Evolutionary conservation across 2,329 filamentous ascomycete species (phyloP).

Genomic region (Didymella lethalis): DNA sequence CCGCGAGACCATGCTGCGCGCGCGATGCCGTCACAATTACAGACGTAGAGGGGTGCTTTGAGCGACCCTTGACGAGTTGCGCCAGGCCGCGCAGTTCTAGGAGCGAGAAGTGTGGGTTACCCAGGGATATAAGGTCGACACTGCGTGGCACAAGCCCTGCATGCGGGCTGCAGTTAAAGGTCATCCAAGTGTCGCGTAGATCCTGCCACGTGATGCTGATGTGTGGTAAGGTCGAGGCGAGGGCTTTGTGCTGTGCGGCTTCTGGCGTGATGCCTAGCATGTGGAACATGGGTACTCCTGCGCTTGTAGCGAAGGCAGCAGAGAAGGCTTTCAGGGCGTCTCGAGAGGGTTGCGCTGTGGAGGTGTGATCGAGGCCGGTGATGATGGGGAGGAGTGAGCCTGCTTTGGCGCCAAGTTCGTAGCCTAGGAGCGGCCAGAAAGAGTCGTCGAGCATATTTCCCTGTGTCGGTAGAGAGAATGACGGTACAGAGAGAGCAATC

Average conservation of each 20-base stretch:
- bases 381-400: constrained; percentile 49
- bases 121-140: constrained; percentile 54
- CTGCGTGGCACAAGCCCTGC: constrained; percentile 5
- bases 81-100: constrained; percentile 48
- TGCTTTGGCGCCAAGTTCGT: constrained; percentile 46
- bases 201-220: constrained; percentile 1
- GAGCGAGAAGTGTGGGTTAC: constrained; percentile 57
- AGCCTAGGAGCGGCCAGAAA: constrained; percentile 53
- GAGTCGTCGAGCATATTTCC: constrained; percentile 42
- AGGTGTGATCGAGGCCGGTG: constrained; percentile 41
- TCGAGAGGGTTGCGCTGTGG: constrained; percentile 5
- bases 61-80: constrained; percentile 37
- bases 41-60: constrained; percentile 21
- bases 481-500: not conserved
- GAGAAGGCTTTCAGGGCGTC: constrained; percentile 56
- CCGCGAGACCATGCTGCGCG: constrained; percentile 27
- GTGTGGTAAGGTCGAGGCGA: not conserved
- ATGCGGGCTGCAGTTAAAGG: not conserved
- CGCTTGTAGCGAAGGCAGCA: constrained; percentile 55
- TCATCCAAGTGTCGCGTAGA: not conserved
- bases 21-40: constrained; percentile 28
- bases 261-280: constrained; percentile 54
- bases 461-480: not conserved
- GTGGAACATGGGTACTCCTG: constrained; percentile 57
- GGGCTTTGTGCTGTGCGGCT: constrained; percentile 23